phyloP scores from a whole-genome alignment of 2,329 filamentous ascomycete genomes.

The Penicillium rolfsii region DNA sequence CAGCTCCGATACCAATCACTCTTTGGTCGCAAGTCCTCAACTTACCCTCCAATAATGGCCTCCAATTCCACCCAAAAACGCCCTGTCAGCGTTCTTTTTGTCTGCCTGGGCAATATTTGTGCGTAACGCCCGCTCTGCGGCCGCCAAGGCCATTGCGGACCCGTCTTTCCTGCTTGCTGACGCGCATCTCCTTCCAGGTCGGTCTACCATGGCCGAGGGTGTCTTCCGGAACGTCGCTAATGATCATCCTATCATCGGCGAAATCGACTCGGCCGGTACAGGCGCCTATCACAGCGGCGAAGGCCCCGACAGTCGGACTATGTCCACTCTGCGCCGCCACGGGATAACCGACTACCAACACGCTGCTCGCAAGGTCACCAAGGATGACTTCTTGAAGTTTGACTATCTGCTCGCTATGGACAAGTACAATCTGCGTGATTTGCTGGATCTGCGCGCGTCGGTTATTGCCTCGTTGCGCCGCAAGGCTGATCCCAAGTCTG shows the following conservation, averaged over 20 bases:
- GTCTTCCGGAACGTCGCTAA: conserved; percentile 76
- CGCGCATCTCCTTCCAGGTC: conserved; percentile 47
- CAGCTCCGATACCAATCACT: not conserved
- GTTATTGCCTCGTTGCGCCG: conserved; percentile 54
- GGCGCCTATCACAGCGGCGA: conserved; percentile 82
- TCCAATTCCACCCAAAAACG: conserved; percentile 18
- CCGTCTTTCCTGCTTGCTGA: conserved; percentile 3
- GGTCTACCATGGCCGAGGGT: conserved; percentile 93
- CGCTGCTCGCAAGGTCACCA: conserved; percentile 70
- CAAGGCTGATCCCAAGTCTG: conserved; percentile 30
- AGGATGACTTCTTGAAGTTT: conserved; percentile 78
- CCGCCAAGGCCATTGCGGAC: conserved; percentile 6
- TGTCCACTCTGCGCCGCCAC: conserved; percentile 73
- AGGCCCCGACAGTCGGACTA: conserved; percentile 78
- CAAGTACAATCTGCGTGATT: conserved; percentile 72
- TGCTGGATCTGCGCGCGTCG: conserved; percentile 63
- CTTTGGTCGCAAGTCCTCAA: not conserved
- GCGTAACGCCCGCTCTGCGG: conserved; percentile 21
- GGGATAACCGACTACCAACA: conserved; percentile 79
- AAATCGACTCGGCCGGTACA: conserved; percentile 88
- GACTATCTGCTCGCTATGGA: conserved; percentile 98
- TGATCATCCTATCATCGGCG: conserved; percentile 61
- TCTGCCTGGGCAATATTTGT: conserved; percentile 97
- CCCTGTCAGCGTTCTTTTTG: conserved; percentile 77
- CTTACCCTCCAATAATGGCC: conserved; percentile 22